These are phyloP conservation scores for Cicer yamashitae DNA, from an alignment of 306 rosid species.

Conservation along the genomic window DNA sequence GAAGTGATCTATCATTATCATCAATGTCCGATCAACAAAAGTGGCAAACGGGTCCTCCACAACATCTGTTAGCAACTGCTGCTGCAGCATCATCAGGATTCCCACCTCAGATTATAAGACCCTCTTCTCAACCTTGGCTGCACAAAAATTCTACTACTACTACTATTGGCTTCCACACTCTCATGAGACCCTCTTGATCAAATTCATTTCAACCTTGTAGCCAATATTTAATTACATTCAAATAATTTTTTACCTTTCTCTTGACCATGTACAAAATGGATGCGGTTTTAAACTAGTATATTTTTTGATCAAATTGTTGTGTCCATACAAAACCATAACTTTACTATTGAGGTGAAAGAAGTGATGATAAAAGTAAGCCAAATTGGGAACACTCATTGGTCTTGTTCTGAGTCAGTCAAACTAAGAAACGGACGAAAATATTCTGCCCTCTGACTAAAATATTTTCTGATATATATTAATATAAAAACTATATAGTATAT, in stretches of 20 bases:
- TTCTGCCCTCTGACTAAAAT: slow-evolving; percentile 57
- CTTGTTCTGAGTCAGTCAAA: slow-evolving; percentile 53
- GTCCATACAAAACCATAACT: slow-evolving; percentile 32
- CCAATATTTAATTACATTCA: background rate
- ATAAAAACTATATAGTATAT: background rate
- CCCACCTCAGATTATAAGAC: slow-evolving; percentile 69
- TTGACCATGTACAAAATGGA: slow-evolving; percentile 51
- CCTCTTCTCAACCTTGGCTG: slow-evolving; percentile 64
- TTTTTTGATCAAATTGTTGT: background rate
- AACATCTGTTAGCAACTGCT: slow-evolving; percentile 61
- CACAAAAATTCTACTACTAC: slow-evolving; percentile 49
- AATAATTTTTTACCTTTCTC: slow-evolving; percentile 31
- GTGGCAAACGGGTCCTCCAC: slow-evolving; percentile 62
- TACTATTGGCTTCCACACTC: slow-evolving; percentile 61
- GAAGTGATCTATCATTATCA: slow-evolving; percentile 67
- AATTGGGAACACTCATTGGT: slow-evolving; percentile 57
- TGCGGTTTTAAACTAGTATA: slow-evolving; percentile 19
- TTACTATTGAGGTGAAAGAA: slow-evolving; percentile 46
- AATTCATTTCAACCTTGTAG: slow-evolving; percentile 11
- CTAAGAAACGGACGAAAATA: slow-evolving; percentile 64
- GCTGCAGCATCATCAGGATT: slow-evolving; percentile 99
- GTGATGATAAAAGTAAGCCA: slow-evolving; percentile 11
- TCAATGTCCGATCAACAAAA: slow-evolving; percentile 60
- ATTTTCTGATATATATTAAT: slow-evolving; percentile 31
- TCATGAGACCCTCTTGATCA: slow-evolving; percentile 59